Conservation (phyloP, 2,329 filamentous ascomycete genomes). For the Neonectria sp. region DNA sequence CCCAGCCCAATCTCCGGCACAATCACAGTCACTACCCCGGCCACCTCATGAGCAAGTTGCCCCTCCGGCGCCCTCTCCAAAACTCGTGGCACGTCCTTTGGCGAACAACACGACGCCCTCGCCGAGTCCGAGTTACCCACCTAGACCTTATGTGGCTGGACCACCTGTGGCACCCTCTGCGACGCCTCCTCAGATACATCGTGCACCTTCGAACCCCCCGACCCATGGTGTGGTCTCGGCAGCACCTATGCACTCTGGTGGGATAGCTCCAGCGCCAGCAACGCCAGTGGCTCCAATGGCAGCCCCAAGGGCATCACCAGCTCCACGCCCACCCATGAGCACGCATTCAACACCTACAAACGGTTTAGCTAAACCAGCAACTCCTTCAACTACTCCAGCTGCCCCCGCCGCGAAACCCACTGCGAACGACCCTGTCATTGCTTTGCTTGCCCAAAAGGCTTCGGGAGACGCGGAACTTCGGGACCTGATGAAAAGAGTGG, state of each 20-base stretch:
- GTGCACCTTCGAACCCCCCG: constrained; percentile 42
- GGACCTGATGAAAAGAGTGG: constrained; percentile 87
- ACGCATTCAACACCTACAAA: constrained; percentile 37
- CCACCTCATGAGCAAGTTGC: constrained; percentile 32
- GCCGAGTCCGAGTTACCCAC: constrained; percentile 38
- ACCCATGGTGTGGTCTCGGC: constrained; percentile 22
- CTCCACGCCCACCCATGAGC: constrained; percentile 36
- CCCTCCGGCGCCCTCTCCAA: constrained; percentile 31
- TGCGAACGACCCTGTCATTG: constrained; percentile 82
- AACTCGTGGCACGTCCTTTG: constrained; percentile 34
- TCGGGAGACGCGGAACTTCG: constrained; percentile 81
- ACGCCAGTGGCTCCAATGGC: constrained; percentile 43
- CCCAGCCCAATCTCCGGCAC: constrained; percentile 37
- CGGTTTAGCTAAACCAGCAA: constrained; percentile 35
- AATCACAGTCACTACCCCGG: constrained; percentile 37
- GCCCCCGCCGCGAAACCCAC: constrained; percentile 44
- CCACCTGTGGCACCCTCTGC: constrained; percentile 40
- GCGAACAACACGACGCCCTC: constrained; percentile 34
- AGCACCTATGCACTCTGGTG: constrained; percentile 36
- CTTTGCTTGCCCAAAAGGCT: constrained; percentile 82
- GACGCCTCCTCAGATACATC: constrained; percentile 39
- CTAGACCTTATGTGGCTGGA: constrained; percentile 34
- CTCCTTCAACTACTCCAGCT: constrained; percentile 34
- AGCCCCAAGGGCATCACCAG: constrained; percentile 46
- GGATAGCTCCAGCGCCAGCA: constrained; percentile 48